Base-by-base conservation (phyloP, 2,329 filamentous ascomycete genomes). In the Bipolaris zeicola region DNA sequence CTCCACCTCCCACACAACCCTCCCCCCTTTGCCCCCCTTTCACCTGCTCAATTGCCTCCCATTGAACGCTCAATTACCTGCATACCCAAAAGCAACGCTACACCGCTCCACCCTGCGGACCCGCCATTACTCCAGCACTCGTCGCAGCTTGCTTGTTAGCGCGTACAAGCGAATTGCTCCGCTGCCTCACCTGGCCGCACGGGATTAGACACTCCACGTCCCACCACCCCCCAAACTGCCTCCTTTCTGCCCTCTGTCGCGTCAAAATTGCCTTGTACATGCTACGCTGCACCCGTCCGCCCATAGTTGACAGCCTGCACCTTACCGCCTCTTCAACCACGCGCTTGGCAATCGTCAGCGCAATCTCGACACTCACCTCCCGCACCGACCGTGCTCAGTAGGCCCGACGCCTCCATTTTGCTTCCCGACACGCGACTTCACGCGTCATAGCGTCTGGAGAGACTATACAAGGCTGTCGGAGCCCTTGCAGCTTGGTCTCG, bases 391-490 rank as follows among this genome's bases (percentile, higher is more conserved):
- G 66, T 66, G 63, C 66, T 58, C 61, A 51, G 39, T 61, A 61
- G 58, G 65, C 52, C 58, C 50, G 59, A 60, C 60, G 48, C 48
- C 47, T 64, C 63, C 64, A 59, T 62, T 65, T 50, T 59, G 65
- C 51, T 57, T 64, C 65, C 60, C 61, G 68, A 59, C 58, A 75
- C 74, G 74, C 74, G 74, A 74, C 66, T 75, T 70, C 56, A 77
- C 74, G 74, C 73, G 74, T 76, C 74, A 76, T 70, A 70, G 68
- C 68, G 65, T 61, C 58, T 55, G 55, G 55, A 58, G 55, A 66
- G 57, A 61, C 64, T 67, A 70, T 70, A 69, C 66, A 65, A 69
- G 66, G 55, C 64, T 67, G 56, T 66, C 55, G 48, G 50, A 55
- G 63, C 57, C 71, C 66, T 63, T 60, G 60, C 50, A 59, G 61